Percentiles rank a stretch among this genome's conserved stretches.
These are phyloP conservation scores for Bocquillonia castaneifolia DNA, from an alignment of 441 rosid genomes.

Conservation along the genomic window DNA sequence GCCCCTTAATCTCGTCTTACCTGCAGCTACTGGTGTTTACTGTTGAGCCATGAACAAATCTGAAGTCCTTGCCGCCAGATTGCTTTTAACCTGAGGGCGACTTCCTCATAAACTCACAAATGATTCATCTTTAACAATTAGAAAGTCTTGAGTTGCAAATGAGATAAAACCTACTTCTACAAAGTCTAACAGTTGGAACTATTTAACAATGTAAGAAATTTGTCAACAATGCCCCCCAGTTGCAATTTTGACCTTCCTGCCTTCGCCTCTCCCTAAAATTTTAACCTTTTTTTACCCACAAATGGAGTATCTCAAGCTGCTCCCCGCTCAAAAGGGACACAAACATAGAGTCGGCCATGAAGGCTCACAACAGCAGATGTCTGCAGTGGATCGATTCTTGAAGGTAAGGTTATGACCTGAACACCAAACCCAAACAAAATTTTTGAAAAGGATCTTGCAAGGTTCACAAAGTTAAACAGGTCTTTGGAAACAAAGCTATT, in stretches of 20 bases:
- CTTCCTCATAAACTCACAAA: not conserved
- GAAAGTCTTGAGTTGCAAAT: constrained; percentile 5
- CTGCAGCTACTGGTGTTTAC: not conserved
- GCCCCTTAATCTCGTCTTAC: not conserved
- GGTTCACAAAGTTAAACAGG: not conserved
- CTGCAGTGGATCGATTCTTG: constrained; percentile 70
- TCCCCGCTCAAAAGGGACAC: constrained; percentile 61
- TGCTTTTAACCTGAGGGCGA: not conserved
- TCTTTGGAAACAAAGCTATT: not conserved
- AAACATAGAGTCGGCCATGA: constrained; percentile 71
- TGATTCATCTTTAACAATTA: not conserved
- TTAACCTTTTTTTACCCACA: not conserved
- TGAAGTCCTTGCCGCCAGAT: not conserved
- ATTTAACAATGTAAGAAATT: not conserved
- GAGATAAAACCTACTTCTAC: constrained; percentile 2
- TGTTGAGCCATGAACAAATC: not conserved
- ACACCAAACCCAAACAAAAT: constrained; percentile 21
- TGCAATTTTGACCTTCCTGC: not conserved
- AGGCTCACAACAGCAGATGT: constrained; percentile 73
- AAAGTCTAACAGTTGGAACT: not conserved
- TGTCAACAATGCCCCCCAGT: constrained; percentile 4
- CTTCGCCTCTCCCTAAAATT: not conserved
- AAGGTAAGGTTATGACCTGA: constrained; percentile 65
- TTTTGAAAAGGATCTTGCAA: not conserved
- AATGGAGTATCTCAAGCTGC: constrained; percentile 27